phyloP scores from a whole-genome alignment of 768 basidiomycete genomes.

The Leccinum variicolor region DNA sequence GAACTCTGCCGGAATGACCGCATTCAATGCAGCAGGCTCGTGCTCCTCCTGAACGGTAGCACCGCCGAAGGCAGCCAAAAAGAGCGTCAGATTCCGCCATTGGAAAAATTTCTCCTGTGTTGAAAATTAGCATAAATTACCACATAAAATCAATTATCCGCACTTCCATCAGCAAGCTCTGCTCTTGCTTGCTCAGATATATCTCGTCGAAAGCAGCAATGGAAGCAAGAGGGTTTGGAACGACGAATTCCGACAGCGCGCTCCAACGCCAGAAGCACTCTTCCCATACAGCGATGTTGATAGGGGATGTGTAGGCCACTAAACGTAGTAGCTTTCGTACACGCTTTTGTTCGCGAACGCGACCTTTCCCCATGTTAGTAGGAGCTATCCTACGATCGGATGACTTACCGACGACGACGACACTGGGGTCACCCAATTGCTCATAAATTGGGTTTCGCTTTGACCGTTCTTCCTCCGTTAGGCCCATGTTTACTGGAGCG shows the following conservation, averaged over 20 bases:
- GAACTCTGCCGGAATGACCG: conserved; percentile 51
- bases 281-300: conserved; percentile 79
- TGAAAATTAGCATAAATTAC: conserved; percentile 4
- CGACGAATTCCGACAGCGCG: conserved; percentile 56
- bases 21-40: conserved; percentile 46
- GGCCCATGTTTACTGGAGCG: conserved; percentile 46
- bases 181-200: conserved; percentile 36
- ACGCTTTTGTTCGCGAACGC: conserved; percentile 77
- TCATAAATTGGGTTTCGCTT: conserved; percentile 75
- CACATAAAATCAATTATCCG: neutral
- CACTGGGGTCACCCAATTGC: conserved; percentile 72
- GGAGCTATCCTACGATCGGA: neutral
- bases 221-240: conserved; percentile 35
- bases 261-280: conserved; percentile 81
- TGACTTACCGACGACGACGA: conserved; percentile 64
- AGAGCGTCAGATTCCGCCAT: conserved; percentile 84
- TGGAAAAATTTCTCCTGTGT: conserved; percentile 67
- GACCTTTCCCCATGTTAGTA: conserved; percentile 43
- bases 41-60: conserved; percentile 55
- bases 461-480: conserved; percentile 59
- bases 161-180: conserved; percentile 39
- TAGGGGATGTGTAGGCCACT: conserved; percentile 58
- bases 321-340: conserved; percentile 67
- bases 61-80: conserved; percentile 72
- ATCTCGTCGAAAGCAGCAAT: conserved; percentile 34